Conservation (phyloP, 345 rosid species). For the Citrus cavaleriei region DNA sequence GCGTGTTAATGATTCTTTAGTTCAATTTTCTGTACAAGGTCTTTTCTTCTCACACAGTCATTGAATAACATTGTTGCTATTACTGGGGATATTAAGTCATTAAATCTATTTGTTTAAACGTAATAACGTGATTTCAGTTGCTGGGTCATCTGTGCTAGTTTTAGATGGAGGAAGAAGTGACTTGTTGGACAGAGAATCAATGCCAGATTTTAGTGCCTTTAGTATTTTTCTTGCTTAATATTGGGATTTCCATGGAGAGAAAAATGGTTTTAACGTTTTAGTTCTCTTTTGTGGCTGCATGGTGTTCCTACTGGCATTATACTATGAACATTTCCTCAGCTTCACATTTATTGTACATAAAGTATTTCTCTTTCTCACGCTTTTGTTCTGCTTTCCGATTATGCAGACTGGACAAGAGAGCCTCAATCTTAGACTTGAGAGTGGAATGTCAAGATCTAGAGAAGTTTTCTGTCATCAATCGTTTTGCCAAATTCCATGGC, state of each 20-base stretch:
- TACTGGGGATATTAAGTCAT: background rate
- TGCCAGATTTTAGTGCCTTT: background rate
- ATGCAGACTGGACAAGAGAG: conserved; percentile 71
- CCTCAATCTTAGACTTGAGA: conserved; percentile 61
- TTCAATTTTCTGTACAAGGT: background rate
- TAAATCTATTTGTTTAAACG: background rate
- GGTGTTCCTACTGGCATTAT: conserved; percentile 2
- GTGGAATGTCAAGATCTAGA: conserved; percentile 82
- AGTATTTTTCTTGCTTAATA: background rate
- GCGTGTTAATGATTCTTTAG: background rate
- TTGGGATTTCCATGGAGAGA: conserved; percentile 6
- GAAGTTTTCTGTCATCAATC: conserved; percentile 78
- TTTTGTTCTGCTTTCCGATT: conserved; percentile 6
- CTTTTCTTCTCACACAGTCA: background rate
- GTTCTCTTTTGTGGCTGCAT: background rate
- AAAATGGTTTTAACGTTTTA: background rate
- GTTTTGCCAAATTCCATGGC: conserved; percentile 86
- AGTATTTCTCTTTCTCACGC: background rate
- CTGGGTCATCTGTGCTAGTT: background rate
- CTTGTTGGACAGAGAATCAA: background rate
- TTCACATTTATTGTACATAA: background rate
- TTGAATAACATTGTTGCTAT: background rate
- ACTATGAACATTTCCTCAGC: background rate
- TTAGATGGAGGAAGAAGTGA: background rate
- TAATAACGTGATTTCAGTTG: background rate